A percentile compares a stretch with the other conserved stretches of the same genome.
Conservation (phyloP, 2,329 filamentous ascomycete species). For the Coniochaeta sp. region DNA sequence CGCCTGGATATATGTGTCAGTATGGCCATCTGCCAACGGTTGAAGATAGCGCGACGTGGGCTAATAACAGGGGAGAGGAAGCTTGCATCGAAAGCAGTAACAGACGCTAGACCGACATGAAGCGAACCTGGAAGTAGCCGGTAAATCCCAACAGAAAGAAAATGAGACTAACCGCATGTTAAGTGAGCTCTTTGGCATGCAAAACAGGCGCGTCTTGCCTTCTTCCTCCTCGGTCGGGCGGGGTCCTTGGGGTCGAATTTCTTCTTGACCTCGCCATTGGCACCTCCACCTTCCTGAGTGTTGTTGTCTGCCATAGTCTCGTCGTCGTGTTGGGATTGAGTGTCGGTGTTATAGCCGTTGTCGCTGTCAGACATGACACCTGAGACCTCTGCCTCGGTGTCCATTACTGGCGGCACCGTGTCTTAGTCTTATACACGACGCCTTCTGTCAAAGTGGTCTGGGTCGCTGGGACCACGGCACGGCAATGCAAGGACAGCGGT, state of each 20-base stretch:
- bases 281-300: constrained; percentile 34
- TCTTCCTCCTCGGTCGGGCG: constrained; percentile 82
- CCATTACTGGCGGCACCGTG: constrained; percentile 50
- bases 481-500: constrained; percentile 12
- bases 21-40: constrained; percentile 9
- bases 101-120: too few relatives aligned
- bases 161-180: constrained; percentile 84
- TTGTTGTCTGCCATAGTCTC: constrained; percentile 46
- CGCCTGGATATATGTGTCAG: constrained; percentile 52
- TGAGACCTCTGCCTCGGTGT: constrained; percentile 47
- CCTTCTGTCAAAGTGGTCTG: neutral
- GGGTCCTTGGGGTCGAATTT: constrained; percentile 84
- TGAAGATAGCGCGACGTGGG: too few relatives aligned
- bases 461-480: constrained; percentile 9
- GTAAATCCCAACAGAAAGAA: neutral
- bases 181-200: constrained; percentile 95
- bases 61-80: too few relatives aligned
- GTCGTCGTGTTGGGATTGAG: constrained; percentile 37
- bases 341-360: constrained; percentile 47
- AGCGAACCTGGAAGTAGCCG: too few relatives aligned
- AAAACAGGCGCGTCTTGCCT: constrained; percentile 90
- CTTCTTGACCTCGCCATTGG: constrained; percentile 51
- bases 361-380: constrained; percentile 54
- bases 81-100: too few relatives aligned
- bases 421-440: constrained; percentile 43